A percentile compares a stretch with the other conserved stretches of the same genome.
These are phyloP conservation scores for Aechmea fasciata DNA, from an alignment of 176 grass and related monocot genomes.

Conservation along the genomic window DNA sequence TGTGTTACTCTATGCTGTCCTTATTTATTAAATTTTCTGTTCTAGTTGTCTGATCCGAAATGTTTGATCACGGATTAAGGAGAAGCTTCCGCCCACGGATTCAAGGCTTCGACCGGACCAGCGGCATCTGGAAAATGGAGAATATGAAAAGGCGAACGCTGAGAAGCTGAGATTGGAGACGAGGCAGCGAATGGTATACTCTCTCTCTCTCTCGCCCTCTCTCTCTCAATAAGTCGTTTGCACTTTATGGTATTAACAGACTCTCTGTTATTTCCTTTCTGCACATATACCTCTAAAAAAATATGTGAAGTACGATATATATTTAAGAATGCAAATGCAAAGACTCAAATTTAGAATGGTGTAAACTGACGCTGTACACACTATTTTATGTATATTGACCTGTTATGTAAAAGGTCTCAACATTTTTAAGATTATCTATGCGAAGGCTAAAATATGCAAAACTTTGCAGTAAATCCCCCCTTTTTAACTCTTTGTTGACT, in stretches of 20 bases:
- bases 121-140: conserved; percentile 76
- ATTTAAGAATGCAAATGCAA: no score
- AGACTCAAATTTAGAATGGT: no score
- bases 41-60: conserved; percentile 15
- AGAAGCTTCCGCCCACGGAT: conserved; percentile 89
- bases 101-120: conserved; percentile 92
- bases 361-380: no score
- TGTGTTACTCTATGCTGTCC: neutral
- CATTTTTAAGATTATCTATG: no score
- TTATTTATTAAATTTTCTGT: conserved; percentile 8
- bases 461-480: no score
- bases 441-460: no score
- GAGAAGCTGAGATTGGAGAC: conserved; percentile 79
- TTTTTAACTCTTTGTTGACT: no score
- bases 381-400: no score
- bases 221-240: neutral
- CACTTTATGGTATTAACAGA: neutral
- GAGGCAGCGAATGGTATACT: conserved; percentile 70
- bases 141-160: conserved; percentile 77
- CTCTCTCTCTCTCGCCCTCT: neutral
- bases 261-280: neutral
- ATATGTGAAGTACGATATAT: no score
- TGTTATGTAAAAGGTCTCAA: no score
- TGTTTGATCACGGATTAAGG: conserved; percentile 36
- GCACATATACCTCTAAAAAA: neutral